These are phyloP conservation scores for Starmera pachycereana DNA, from an alignment of 805 yeast genomes.

Conservation along the genomic window DNA sequence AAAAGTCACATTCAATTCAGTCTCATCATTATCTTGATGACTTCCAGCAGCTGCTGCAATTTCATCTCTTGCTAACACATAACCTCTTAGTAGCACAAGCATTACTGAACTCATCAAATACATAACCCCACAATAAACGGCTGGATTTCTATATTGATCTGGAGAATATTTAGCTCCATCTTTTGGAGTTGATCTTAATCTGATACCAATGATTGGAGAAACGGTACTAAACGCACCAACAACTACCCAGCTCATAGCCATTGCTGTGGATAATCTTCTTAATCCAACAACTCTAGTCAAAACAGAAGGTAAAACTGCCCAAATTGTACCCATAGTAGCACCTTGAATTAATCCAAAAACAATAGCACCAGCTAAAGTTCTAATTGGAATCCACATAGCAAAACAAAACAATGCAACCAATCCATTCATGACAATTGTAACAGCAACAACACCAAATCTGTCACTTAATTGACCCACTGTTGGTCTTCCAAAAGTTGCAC, in stretches of 20 bases:
- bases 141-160: conserved; percentile 39
- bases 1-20: conserved; percentile 9
- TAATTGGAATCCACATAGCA: conserved; percentile 50
- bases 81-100: conserved; percentile 40
- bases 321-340: conserved; percentile 48
- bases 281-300: conserved; percentile 45
- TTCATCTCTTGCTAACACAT: conserved; percentile 40
- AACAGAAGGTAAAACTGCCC: conserved; percentile 44
- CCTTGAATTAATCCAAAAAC: conserved; percentile 45
- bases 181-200: conserved; percentile 26
- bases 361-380: conserved; percentile 45
- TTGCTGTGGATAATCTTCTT: conserved; percentile 35
- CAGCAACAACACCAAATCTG: conserved; percentile 39
- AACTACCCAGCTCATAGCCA: conserved; percentile 43
- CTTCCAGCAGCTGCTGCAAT: conserved; percentile 16
- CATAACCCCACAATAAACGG: conserved; percentile 49
- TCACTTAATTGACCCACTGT: conserved; percentile 41
- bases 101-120: conserved; percentile 35
- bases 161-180: conserved; percentile 26
- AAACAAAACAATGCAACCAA: conserved; percentile 30
- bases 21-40: conserved; percentile 19
- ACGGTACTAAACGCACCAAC: conserved; percentile 41
- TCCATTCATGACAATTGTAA: conserved; percentile 27
- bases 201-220: conserved; percentile 52
- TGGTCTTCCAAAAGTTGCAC: conserved; percentile 48